Evolutionary conservation across 1,284 basidiomycete species (phyloP).

Genomic region (Caloboletus firmus): DNA sequence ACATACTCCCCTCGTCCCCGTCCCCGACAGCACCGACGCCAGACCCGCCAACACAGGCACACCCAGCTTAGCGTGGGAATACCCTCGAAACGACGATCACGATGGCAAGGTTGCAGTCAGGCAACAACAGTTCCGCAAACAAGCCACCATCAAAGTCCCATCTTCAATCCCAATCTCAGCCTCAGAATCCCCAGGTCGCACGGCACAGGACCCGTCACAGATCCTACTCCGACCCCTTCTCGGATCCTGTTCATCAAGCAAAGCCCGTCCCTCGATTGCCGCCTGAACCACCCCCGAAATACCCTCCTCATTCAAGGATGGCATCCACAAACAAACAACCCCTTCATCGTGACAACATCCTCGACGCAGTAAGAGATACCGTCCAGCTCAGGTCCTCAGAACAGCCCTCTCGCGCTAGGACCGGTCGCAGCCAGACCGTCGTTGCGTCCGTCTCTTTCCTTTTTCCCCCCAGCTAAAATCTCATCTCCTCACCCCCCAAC

Average conservation of each 20-base stretch:
- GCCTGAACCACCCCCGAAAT: slow-evolving; percentile 43
- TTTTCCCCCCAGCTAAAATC: slow-evolving; percentile 6
- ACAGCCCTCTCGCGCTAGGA: slow-evolving; percentile 41
- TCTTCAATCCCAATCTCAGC: slow-evolving; percentile 12
- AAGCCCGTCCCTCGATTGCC: slow-evolving; percentile 41
- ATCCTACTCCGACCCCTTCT: slow-evolving; percentile 62
- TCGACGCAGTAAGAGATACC: slow-evolving; percentile 65
- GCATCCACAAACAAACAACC: slow-evolving; percentile 27
- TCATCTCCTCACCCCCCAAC: slow-evolving; percentile 7
- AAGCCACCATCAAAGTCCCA: slow-evolving; percentile 31
- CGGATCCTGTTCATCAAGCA: slow-evolving; percentile 42
- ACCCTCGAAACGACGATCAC: slow-evolving; percentile 3
- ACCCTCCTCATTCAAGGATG: slow-evolving; percentile 29
- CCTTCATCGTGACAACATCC: slow-evolving; percentile 43
- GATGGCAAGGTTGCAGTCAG: slow-evolving; percentile 23
- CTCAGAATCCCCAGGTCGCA: slow-evolving; percentile 31
- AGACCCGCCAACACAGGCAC: background rate
- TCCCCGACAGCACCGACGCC: slow-evolving; percentile 12
- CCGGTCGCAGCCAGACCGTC: slow-evolving; percentile 49
- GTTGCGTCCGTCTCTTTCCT: slow-evolving; percentile 36
- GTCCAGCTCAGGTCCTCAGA: slow-evolving; percentile 47
- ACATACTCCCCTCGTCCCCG: slow-evolving; percentile 1
- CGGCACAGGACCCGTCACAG: slow-evolving; percentile 45
- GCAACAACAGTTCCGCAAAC: slow-evolving; percentile 16
- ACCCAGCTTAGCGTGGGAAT: slow-evolving; percentile 27